Evolutionary conservation across 2,329 filamentous ascomycete species (phyloP), one percentile per base, ranked within the genome.

Genomic region (Diaporthe sp.): DNA sequence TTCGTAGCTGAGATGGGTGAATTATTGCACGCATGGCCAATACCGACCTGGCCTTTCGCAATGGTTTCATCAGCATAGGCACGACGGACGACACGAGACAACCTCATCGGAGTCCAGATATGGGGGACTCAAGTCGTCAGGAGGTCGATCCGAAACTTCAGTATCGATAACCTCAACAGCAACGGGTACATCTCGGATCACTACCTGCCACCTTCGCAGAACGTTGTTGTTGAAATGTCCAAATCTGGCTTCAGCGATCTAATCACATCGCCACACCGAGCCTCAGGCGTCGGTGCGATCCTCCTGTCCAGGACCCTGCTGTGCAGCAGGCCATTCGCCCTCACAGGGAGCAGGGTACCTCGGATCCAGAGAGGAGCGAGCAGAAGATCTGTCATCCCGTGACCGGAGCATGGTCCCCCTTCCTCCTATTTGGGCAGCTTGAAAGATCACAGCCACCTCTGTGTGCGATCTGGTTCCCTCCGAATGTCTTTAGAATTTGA

Each of bases 221-320:
- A 55, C 1, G 46, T 42, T 19, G 46, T 53, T 49, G n/a, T 69
- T 72, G 42, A 22, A 25, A 44, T 62, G 46, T 58, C 61, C 55
- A 31, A 31, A 68, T 62, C 46, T 44, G 51, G 74, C 25, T 34
- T 22, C 31, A 42, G 46, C 74, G 61, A 58, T 59, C 62, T 73
- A 37, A 25, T 77, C 73, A 71, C 75, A 77, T 71, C 73, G 67
- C 74, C 75, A 77, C 70, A 77, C 75, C 73, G 75, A 77, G 73
- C 69, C 55, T 55, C 73, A 73, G 55, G 61, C 51, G 51, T 75
- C 65, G 62, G 73, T 59, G 69, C 72, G 70, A 75, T 69, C 72
- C 72, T 74, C 58, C 51, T 49, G 22, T 53, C 57, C 37, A 65
- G 46, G 49, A 51, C 71, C 74, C 67, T 74, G 68, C 59, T 59